Base-by-base conservation (phyloP, 768 basidiomycete species). In the Paxillus involutus region DNA sequence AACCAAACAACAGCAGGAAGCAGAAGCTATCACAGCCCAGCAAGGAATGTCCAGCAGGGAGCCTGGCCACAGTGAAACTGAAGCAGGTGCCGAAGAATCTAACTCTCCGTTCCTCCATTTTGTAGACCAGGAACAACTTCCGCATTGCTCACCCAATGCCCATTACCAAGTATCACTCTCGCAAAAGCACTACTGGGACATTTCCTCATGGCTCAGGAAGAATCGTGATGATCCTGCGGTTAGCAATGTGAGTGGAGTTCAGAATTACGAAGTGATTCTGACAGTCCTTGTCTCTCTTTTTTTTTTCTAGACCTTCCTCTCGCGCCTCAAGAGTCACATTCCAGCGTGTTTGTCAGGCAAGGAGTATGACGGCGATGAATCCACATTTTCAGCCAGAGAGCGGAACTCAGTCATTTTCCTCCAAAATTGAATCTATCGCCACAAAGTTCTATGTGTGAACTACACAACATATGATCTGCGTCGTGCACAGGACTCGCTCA, bases 401-500 rank as follows among this genome's bases (percentile, higher is more conserved):
- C 59, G 51, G 12, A 44, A 50, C 29, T 26, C 2, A 1, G 32
- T 78, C 0, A 16, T 53, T 0, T 49, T 72, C 4, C 41, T 62
- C 0, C 59, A 63, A 5, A 58, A 72, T 19, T 46, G 43, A 1
- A 56, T 73, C 3, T 73, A 67, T 13, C 16, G 21, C 0, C 70
- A 72, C 53, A 70, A 67, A 11, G 59, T 61, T 0, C 26, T 69
- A 0, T 54, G 46, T 0, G 12, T 73, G 32, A 71, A 71, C 36
- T 72, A 69, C 24, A 72, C 70, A 0, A 68, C 59, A 0, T 72
- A 70, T 16, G 62, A 72, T 29, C 54, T 71, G 7, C 47, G 50
- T 6, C 51, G 21, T 24, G 46, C 33, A 1, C 75, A 79, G 52
- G 78, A 82, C 53, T 54, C 66, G 0, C 60, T 81, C 49, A 78